Percentiles rank a stretch among this genome's conserved stretches.
Evolutionary conservation across 306 rosid genomes (phyloP).

Genomic region (Cicer arietinum): DNA sequence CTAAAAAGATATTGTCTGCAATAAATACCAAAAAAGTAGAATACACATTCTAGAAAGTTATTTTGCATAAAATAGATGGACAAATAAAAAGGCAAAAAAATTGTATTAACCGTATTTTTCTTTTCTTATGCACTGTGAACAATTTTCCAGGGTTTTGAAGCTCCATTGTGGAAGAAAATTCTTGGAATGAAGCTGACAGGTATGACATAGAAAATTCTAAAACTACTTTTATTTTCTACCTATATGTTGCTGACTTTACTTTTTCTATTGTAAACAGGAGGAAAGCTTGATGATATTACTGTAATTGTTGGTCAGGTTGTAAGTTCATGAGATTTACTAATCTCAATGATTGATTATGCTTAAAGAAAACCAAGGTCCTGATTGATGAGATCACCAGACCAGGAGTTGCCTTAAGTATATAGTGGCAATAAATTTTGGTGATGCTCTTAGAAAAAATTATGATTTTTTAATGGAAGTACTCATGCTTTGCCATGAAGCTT

Average conservation of each 20-base stretch:
- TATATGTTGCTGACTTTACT: conserved; percentile 22
- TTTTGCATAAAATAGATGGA: neutral
- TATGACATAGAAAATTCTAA: conserved; percentile 19
- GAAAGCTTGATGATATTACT: conserved; percentile 88
- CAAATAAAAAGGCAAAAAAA: neutral
- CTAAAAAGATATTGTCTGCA: neutral
- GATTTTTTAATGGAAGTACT: conserved; percentile 15
- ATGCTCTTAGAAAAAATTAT: conserved; percentile 31
- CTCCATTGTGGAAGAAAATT: conserved; percentile 88
- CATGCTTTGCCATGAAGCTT: conserved; percentile 28
- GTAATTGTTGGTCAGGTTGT: conserved; percentile 79
- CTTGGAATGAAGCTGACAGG: conserved; percentile 95
- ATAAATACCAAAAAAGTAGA: neutral
- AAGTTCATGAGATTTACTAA: conserved; percentile 54
- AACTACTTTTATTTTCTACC: neutral
- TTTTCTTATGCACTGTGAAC: conserved; percentile 11
- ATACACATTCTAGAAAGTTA: neutral
- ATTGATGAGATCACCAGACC: conserved; percentile 26
- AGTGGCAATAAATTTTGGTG: conserved; percentile 29
- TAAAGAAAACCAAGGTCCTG: conserved; percentile 18
- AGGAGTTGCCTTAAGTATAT: conserved; percentile 24
- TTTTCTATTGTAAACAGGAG: conserved; percentile 60
- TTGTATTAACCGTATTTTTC: conserved; percentile 4
- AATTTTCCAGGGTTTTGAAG: conserved; percentile 75
- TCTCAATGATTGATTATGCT: conserved; percentile 28